Base-by-base conservation (phyloP, 495 filamentous ascomycete species). In the Hypoxylon lienhwacheense region DNA sequence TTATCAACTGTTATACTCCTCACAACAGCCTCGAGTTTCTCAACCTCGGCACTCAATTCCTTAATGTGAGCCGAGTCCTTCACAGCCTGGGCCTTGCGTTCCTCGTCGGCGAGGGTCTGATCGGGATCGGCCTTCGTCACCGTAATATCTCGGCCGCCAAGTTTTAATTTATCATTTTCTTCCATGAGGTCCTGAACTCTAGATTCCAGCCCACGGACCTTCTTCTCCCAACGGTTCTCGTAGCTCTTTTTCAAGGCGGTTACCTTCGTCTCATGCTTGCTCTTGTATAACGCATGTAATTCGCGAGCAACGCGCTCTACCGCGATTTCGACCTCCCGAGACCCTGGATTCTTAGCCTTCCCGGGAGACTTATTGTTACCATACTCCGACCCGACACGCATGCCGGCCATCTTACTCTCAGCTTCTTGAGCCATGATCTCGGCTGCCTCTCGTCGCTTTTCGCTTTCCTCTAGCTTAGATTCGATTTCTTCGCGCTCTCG, bases 201-300 rank as follows among this genome's bases (percentile, higher is more conserved):
- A 1, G 69, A 71, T 67, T 96, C 86, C 2, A 92, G 81, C 57
- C 90, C 86, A 20, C 78, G 77, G 22, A 90, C 74, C 53, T 86
- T 89, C 74, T 93, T 91, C 66, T 95, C 89, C 84, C 88, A 91
- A 36, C 91, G 83, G 32, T 78, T 78, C 63, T 96, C 90, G 70
- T 97, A 97, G 68, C 85, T 91, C 69, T 96, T 96, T 73, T 97
- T 97, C 49, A 98, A 77, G 5, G 90, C 91, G 0, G 87, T 81
- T 19, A 97, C 91, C 72, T 98, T 98, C 36, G 83, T 87, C 73
- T 96, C 91, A 66, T 98, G 95, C 66, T 98, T 98, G 66, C 82
- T 80, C 72, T 96, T 97, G 76, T 98, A 98, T n/a, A 96, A 77
- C 0, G 81, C 78, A 63, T 98, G 93, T 17, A 97, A 78, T 61